These are phyloP conservation scores for Lactarius sp. DNA, from an alignment of 768 basidiomycete species.

Conservation along the genomic window DNA sequence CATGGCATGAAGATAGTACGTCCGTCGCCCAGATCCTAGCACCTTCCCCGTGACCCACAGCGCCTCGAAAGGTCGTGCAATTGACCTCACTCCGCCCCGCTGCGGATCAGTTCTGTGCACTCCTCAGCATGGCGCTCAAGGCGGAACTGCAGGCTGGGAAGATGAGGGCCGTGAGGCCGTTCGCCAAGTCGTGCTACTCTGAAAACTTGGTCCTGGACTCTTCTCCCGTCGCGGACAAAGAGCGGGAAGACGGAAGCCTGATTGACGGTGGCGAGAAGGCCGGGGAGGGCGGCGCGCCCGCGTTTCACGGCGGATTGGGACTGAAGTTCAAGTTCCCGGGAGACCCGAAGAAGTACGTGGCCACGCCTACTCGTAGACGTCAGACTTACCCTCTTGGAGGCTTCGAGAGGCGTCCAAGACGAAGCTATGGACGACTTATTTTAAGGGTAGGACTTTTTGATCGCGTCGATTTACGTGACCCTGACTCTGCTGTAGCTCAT, in stretches of 20 bases:
- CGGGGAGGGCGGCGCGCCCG: conserved; percentile 46
- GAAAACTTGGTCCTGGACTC: conserved; percentile 71
- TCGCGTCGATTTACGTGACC: background rate
- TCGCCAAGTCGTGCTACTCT: conserved; percentile 90
- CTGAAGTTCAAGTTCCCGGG: conserved; percentile 87
- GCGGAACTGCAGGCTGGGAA: conserved; percentile 81
- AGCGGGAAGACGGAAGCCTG: conserved; percentile 51
- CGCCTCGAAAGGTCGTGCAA: conserved; percentile 72
- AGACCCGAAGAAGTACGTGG: conserved; percentile 79
- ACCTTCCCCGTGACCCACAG: background rate
- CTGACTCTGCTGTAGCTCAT: conserved; percentile 51
- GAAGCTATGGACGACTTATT: conserved; percentile 90
- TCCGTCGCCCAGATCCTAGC: conserved; percentile 20
- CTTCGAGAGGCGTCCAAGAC: conserved; percentile 90
- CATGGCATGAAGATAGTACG: conserved; percentile 89
- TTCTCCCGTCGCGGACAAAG: conserved; percentile 34
- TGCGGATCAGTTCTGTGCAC: conserved; percentile 87
- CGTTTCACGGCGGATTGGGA: conserved; percentile 75
- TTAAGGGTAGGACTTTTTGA: conserved; percentile 53
- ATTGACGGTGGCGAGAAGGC: conserved; percentile 61
- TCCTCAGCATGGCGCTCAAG: conserved; percentile 86
- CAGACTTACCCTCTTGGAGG: conserved; percentile 36
- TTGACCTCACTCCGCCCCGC: conserved; percentile 90
- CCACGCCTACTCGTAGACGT: background rate
- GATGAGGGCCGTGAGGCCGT: conserved; percentile 90